Percentiles rank a stretch among this genome's conserved stretches.
These are phyloP conservation scores for Penicillium diatomitis DNA, from an alignment of 495 filamentous ascomycete genomes.

Conservation along the genomic window DNA sequence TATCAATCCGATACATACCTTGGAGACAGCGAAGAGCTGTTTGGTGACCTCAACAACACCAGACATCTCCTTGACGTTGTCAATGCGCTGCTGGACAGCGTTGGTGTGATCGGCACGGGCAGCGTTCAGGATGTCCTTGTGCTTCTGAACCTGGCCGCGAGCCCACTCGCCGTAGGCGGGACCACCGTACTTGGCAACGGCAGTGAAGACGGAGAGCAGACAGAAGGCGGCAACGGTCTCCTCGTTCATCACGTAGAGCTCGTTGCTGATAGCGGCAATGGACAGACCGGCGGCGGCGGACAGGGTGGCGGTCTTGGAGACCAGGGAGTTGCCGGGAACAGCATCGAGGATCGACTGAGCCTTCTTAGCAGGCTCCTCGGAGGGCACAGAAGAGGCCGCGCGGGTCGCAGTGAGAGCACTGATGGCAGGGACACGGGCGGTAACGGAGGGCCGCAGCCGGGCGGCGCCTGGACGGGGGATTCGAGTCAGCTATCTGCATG, in stretches of 20 bases:
- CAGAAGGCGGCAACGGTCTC: conserved; percentile 87
- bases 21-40: conserved; percentile 93
- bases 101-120: conserved; percentile 88
- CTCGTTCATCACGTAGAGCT: conserved; percentile 99
- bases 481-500: conserved; percentile 17
- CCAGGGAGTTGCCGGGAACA: conserved; percentile 71
- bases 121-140: conserved; percentile 85
- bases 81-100: conserved; percentile 88
- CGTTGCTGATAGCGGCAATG: conserved; percentile 95
- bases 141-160: conserved; percentile 72
- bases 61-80: conserved; percentile 84
- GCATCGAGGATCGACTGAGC: conserved; percentile 91
- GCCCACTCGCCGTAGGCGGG: conserved; percentile 92
- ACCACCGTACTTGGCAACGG: conserved; percentile 81
- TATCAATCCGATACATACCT: conserved; percentile 44
- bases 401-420: conserved; percentile 58
- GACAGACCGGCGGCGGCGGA: conserved; percentile 85
- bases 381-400: conserved; percentile 64
- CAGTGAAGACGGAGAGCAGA: conserved; percentile 81
- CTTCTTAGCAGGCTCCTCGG: conserved; percentile 82
- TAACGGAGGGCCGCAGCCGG: conserved; percentile 70
- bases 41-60: conserved; percentile 94
- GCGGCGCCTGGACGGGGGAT: conserved; percentile 58
- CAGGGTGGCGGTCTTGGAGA: conserved; percentile 93
- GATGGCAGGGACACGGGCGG: conserved; percentile 64